These are phyloP conservation scores for Inga oerstediana DNA, from an alignment of 306 rosid genomes.

Conservation along the genomic window DNA sequence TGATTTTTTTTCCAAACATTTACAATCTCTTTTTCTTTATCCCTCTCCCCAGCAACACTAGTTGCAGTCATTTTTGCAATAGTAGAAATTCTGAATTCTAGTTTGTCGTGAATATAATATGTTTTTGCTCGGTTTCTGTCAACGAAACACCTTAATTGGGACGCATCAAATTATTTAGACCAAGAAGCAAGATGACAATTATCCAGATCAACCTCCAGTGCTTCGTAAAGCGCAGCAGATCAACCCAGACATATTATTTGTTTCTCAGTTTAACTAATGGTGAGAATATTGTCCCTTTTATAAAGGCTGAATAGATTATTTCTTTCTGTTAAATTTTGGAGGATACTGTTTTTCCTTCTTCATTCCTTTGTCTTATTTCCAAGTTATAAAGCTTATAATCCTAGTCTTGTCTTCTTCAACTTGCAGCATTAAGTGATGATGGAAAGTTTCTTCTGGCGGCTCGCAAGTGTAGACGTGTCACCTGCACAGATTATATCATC, in stretches of 20 bases:
- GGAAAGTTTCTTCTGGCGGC: slow-evolving; percentile 99
- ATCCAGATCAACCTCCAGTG: slow-evolving; percentile 44
- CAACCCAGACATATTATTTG: slow-evolving; percentile 78
- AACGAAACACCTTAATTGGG: not conserved
- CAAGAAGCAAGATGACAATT: no score
- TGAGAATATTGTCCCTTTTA: slow-evolving; percentile 37
- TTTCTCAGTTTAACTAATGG: slow-evolving; percentile 67
- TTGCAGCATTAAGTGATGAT: slow-evolving; percentile 69
- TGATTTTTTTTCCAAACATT: no score
- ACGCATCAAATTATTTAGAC: not conserved
- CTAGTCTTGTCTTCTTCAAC: slow-evolving; percentile 11
- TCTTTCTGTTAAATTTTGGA: not conserved
- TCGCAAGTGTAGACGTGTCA: slow-evolving; percentile 85
- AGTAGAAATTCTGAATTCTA: not conserved
- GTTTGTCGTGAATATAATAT: not conserved
- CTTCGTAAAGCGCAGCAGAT: slow-evolving; percentile 87
- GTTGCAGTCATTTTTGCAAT: no score
- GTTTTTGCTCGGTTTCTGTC: not conserved
- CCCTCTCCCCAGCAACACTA: no score
- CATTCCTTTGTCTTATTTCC: slow-evolving; percentile 24
- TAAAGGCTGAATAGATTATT: not conserved
- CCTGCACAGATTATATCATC: slow-evolving; percentile 82
- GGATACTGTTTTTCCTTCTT: not conserved
- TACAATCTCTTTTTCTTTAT: no score
- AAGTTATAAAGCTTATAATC: slow-evolving; percentile 21